phyloP scores from a whole-genome alignment of 176 grass and related monocot genomes.

The Miscanthus lutarioriparius region DNA sequence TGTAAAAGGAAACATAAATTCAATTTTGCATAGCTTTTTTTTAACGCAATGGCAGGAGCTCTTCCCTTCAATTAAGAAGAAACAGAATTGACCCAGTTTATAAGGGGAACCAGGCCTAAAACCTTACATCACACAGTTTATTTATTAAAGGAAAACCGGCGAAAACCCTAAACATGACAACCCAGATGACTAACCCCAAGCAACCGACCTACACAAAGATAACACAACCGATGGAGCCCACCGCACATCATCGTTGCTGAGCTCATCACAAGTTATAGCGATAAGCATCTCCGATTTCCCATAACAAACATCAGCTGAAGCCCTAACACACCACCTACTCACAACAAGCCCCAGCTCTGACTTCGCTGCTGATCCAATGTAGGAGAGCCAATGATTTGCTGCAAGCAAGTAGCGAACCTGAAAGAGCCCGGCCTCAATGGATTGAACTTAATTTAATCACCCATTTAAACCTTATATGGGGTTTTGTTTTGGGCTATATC shows the following conservation, averaged over 20 bases:
- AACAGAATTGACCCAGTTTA: not conserved
- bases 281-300: not conserved
- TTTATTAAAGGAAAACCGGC: not conserved
- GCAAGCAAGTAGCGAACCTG: not conserved
- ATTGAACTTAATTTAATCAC: not conserved
- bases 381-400: not conserved
- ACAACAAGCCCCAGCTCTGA: not conserved
- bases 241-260: not conserved
- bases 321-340: not conserved
- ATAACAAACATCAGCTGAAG: not conserved
- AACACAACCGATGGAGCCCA: not conserved
- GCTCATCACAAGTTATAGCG: not conserved
- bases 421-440: not conserved
- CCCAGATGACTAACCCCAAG: not conserved
- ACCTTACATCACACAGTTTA: not conserved
- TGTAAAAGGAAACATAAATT: not conserved
- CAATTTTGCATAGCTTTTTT: not conserved
- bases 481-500: constrained; percentile 10
- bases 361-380: not conserved
- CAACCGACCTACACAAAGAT: not conserved
- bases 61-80: not conserved
- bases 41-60: not conserved
- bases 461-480: not conserved
- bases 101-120: not conserved
- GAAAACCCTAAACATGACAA: not conserved